A percentile compares a stretch with the other conserved stretches of the same genome.
These are phyloP conservation scores for Eucalyptus marginata DNA, from an alignment of 345 rosid genomes.

Conservation along the genomic window DNA sequence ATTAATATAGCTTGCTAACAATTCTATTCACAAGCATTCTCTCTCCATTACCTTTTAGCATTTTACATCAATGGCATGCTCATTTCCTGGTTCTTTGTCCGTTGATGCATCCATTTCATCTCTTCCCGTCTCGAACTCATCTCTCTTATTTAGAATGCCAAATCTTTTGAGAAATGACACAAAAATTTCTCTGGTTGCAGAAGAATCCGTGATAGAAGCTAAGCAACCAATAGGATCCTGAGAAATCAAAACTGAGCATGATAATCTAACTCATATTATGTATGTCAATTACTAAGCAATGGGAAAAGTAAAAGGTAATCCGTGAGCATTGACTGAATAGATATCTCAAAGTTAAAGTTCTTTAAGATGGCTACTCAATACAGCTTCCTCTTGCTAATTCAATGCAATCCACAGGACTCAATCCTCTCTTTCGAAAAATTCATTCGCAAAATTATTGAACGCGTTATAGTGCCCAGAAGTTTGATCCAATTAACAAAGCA, in stretches of 20 bases:
- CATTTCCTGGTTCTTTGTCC: conserved; percentile 20
- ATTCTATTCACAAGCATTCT: background rate
- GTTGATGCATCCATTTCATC: conserved; percentile 5
- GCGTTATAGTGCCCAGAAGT: background rate
- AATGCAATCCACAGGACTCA: background rate
- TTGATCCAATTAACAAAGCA: background rate
- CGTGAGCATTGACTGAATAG: background rate
- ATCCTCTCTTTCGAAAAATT: background rate
- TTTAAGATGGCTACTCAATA: background rate
- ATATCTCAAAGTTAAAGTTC: background rate
- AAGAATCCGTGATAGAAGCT: conserved; percentile 72
- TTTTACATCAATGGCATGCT: conserved; percentile 17
- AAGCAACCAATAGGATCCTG: conserved; percentile 84
- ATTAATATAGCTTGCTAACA: background rate
- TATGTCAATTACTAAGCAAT: background rate
- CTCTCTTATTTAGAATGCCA: conserved; percentile 29
- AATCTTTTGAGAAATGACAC: conserved; percentile 45
- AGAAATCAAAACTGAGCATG: conserved; percentile 4
- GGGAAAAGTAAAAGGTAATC: background rate
- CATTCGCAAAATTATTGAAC: background rate
- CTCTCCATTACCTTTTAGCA: conserved; percentile 30
- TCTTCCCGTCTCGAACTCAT: conserved; percentile 20
- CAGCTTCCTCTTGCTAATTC: background rate
- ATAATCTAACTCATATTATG: background rate
- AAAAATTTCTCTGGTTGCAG: conserved; percentile 45